These are phyloP conservation scores for Populus hybrid DNA, from an alignment of 441 rosid genomes.

Conservation along the genomic window DNA sequence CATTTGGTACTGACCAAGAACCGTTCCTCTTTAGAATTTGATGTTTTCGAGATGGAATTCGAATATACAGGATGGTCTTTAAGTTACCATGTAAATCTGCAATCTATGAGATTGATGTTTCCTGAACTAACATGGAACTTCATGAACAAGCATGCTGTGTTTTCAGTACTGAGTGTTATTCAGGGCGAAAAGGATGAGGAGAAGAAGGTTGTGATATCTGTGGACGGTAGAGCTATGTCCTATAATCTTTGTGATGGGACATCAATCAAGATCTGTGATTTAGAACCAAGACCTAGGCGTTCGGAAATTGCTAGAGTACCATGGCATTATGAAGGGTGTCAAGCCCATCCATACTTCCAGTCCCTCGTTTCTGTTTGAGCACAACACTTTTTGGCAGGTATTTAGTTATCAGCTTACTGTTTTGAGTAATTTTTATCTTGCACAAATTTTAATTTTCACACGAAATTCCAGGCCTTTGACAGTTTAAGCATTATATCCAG, in stretches of 20 bases:
- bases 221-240: neutral
- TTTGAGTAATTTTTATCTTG: neutral
- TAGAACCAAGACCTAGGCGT: neutral
- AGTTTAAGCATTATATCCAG: too few relatives aligned
- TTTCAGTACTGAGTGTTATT: neutral
- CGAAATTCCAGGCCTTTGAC: neutral
- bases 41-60: neutral
- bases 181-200: neutral
- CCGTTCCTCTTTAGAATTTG: neutral
- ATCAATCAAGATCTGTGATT: neutral
- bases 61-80: neutral
- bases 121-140: neutral
- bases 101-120: neutral
- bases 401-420: neutral
- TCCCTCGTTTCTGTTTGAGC: neutral
- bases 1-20: neutral
- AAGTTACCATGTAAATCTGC: neutral
- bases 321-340: neutral
- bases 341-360: neutral
- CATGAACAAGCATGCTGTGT: neutral
- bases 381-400: too few relatives aligned
- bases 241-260: conserved; percentile 5
- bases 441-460: neutral
- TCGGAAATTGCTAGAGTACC: neutral
- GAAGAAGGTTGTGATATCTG: neutral